A percentile compares a stretch with the other conserved stretches of the same genome.
Evolutionary conservation across 2,329 filamentous ascomycete species (phyloP).

Genomic region (Colletotrichum paranaense): DNA sequence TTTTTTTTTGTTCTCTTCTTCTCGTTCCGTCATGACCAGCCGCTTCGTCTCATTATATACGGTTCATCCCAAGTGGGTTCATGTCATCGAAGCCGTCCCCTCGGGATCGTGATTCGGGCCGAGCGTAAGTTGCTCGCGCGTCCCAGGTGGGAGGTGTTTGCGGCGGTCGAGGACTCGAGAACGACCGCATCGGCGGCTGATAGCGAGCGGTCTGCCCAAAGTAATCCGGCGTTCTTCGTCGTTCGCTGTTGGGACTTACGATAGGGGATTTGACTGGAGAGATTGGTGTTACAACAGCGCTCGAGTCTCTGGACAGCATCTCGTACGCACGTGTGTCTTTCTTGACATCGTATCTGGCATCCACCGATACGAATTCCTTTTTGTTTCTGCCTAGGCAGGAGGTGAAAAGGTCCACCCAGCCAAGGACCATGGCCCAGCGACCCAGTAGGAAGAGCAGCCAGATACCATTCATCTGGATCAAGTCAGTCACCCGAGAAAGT

Average conservation of each 20-base stretch:
- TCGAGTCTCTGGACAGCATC: slow-evolving; percentile 76
- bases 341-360: slow-evolving; percentile 74
- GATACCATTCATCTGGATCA: slow-evolving; percentile 78
- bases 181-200: slow-evolving; percentile 65
- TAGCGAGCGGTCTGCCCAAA: slow-evolving; percentile 67
- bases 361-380: slow-evolving; percentile 89
- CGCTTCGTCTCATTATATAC: slow-evolving; percentile 51
- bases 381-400: slow-evolving; percentile 62
- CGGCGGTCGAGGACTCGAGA: slow-evolving; percentile 66
- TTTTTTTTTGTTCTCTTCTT: slow-evolving; percentile 1
- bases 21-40: slow-evolving; percentile 10
- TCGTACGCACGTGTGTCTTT: slow-evolving; percentile 79
- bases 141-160: slow-evolving; percentile 54
- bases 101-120: slow-evolving; percentile 39
- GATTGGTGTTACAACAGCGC: slow-evolving; percentile 64
- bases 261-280: slow-evolving; percentile 50
- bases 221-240: slow-evolving; percentile 64
- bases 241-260: slow-evolving; percentile 47
- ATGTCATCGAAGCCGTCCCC: slow-evolving; percentile 51
- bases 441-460: slow-evolving; percentile 87
- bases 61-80: slow-evolving; percentile 68
- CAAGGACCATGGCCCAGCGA: slow-evolving; percentile 84
- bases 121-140: slow-evolving; percentile 52
- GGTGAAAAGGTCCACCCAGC: slow-evolving; percentile 78
- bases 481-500: slow-evolving; percentile 19